Percentiles rank a stretch among this genome's conserved stretches.
Evolutionary conservation across 345 rosid genomes (phyloP).

Genomic region (Ceriops zippeliana): DNA sequence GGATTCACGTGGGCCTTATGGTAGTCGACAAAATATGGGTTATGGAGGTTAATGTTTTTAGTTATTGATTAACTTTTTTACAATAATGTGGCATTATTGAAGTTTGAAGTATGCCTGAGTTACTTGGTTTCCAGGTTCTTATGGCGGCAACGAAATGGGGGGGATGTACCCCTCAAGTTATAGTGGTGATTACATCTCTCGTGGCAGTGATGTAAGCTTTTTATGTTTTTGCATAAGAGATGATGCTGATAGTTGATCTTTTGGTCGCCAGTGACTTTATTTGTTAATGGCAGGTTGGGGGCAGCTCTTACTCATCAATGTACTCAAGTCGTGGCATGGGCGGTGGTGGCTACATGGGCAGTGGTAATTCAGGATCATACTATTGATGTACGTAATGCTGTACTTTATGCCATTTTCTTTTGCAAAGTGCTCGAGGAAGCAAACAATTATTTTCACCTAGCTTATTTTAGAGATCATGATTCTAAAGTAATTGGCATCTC

Average conservation of each 20-base stretch:
- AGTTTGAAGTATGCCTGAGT: neutral
- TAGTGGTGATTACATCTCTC: slow-evolving; percentile 62
- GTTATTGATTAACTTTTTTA: slow-evolving; percentile 17
- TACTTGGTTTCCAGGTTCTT: slow-evolving; percentile 60
- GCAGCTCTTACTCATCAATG: slow-evolving; percentile 80
- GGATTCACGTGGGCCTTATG: slow-evolving; percentile 75
- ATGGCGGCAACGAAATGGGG: slow-evolving; percentile 58
- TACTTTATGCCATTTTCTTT: slow-evolving; percentile 14
- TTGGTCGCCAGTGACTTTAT: neutral
- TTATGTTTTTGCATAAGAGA: neutral
- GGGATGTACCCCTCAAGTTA: slow-evolving; percentile 81
- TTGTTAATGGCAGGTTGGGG: slow-evolving; percentile 59
- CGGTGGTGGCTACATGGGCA: slow-evolving; percentile 71
- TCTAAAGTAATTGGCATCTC: slow-evolving; percentile 28
- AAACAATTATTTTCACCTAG: slow-evolving; percentile 6
- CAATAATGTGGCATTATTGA: slow-evolving; percentile 1
- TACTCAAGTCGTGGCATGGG: slow-evolving; percentile 82
- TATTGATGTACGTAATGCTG: slow-evolving; percentile 59
- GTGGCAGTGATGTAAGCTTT: slow-evolving; percentile 67
- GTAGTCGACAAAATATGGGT: slow-evolving; percentile 73
- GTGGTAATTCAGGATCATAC: slow-evolving; percentile 84
- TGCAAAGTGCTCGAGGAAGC: slow-evolving; percentile 11
- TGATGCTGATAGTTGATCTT: neutral
- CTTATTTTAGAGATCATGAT: slow-evolving; percentile 25
- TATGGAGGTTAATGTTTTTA: slow-evolving; percentile 54